phyloP scores from a whole-genome alignment of 1,284 basidiomycete genomes.

The Coniferiporia weirii region DNA sequence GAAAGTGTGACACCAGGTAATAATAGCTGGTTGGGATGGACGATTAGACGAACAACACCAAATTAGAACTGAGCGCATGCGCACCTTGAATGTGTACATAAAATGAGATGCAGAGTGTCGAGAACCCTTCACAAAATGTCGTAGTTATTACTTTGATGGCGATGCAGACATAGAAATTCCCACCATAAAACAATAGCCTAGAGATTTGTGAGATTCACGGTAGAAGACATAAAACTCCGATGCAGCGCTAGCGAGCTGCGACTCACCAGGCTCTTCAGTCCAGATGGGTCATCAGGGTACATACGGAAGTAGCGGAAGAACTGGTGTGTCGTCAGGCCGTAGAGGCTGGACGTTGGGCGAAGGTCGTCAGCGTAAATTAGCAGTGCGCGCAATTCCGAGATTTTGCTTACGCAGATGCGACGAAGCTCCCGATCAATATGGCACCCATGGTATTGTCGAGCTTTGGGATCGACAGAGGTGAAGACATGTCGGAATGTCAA shows the following conservation, averaged over 20 bases:
- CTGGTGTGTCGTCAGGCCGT: conserved; percentile 3
- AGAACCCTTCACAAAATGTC: not conserved
- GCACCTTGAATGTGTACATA: conserved; percentile 1
- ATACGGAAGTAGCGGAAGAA: conserved; percentile 5
- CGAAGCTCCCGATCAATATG: not conserved
- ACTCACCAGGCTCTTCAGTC: not conserved
- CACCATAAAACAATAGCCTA: not conserved
- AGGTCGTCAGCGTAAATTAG: not conserved
- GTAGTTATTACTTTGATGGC: not conserved
- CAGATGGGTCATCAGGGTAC: not conserved
- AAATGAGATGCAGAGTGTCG: not conserved
- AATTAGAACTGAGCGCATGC: not conserved
- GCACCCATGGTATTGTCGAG: conserved; percentile 1
- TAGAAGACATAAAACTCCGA: not conserved
- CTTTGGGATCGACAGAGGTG: not conserved
- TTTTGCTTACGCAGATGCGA: not conserved
- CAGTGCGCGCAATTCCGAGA: not conserved
- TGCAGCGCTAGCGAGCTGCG: not conserved
- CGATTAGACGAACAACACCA: not conserved
- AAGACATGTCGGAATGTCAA: not conserved
- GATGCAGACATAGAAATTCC: not conserved
- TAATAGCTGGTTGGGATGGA: not conserved
- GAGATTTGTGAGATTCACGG: not conserved
- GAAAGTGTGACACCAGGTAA: not conserved
- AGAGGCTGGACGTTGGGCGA: not conserved